Base-by-base conservation (phyloP, 192 early-diverging fungal genomes). In the Radiomyces spectabilis region DNA sequence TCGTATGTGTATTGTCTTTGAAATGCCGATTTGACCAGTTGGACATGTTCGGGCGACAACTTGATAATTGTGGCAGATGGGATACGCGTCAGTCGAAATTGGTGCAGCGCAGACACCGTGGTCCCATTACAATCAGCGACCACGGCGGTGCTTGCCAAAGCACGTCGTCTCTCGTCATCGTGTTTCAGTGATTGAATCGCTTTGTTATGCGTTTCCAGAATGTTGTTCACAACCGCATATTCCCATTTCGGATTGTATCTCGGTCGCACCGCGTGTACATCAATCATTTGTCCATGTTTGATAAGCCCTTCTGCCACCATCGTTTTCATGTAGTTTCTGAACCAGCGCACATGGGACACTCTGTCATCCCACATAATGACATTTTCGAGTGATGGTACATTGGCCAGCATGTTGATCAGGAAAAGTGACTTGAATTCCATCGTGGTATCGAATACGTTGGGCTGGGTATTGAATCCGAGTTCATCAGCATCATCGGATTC, bases 321-420 rank as follows among this genome's bases (percentile, higher is more conserved):
- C 4, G n/a, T 31, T 5, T 18, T 9, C n/a, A 61, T 21, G 19
- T 32, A 61, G 19, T 45, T 30, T 15, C 44, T 35, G 27, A 61
- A 61, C 15, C 42, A 26, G 4, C 18, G 30, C 3, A 53, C 59
- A 38, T 61, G 59, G 18, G 25, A 26, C 15, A 26, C 24, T 8
- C 59, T 38, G 29, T 61, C 59, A 22, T 61, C 59, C 38, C 50
- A 61, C 59, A 61, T 61, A 13, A 22, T 15, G 8, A 61, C 12
- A 0, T 16, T 38, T 26, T 34, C 26, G 4, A 61, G 5, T 15
- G 51, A 25, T 10, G 59, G 59, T 26, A 53, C 24, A 19, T 26
- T 53, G 21, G 24, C 0, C 2, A 61, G 10, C 3, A 61, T 2
- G 39, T 61, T 51, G 9, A 53, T 30, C 4, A 61, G 22, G 32